Percentiles rank a stretch among this genome's conserved stretches.
These are phyloP conservation scores for Blastocrithidia nonstop DNA, from an alignment of 208 protist species.

Conservation along the genomic window DNA sequence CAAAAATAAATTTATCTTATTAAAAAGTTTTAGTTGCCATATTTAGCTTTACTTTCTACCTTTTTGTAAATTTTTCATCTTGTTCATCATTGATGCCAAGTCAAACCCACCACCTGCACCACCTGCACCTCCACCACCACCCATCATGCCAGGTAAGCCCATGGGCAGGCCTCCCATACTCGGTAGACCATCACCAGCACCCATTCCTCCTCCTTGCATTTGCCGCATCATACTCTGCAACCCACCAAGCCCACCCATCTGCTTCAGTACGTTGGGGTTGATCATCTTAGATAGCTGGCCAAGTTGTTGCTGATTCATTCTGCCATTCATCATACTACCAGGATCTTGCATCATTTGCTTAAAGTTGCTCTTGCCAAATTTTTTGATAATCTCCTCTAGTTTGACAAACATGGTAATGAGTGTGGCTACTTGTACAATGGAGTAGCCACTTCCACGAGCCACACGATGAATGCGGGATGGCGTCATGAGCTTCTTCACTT, in stretches of 20 bases:
- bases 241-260: conserved; percentile 69
- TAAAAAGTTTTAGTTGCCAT: background rate
- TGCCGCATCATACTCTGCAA: conserved; percentile 85
- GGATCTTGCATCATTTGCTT: conserved; percentile 77
- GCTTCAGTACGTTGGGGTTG: conserved; percentile 73
- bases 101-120: conserved; percentile 24
- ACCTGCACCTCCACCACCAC: no score
- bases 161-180: conserved; percentile 3
- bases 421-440: conserved; percentile 57
- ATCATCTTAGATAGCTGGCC: conserved; percentile 70
- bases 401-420: conserved; percentile 68
- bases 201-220: conserved; percentile 22
- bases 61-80: conserved; percentile 37
- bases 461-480: conserved; percentile 72
- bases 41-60: conserved; percentile 6
- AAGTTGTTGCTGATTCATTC: conserved; percentile 77
- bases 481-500: conserved; percentile 86
- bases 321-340: conserved; percentile 20
- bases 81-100: conserved; percentile 24
- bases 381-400: conserved; percentile 85
- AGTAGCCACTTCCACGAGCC: conserved; percentile 66
- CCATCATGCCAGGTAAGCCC: conserved; percentile 10
- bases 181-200: conserved; percentile 13
- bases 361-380: conserved; percentile 84
- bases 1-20: background rate